phyloP scores from a whole-genome alignment of 208 protist genomes.

The Tritrichomonas musculus region DNA sequence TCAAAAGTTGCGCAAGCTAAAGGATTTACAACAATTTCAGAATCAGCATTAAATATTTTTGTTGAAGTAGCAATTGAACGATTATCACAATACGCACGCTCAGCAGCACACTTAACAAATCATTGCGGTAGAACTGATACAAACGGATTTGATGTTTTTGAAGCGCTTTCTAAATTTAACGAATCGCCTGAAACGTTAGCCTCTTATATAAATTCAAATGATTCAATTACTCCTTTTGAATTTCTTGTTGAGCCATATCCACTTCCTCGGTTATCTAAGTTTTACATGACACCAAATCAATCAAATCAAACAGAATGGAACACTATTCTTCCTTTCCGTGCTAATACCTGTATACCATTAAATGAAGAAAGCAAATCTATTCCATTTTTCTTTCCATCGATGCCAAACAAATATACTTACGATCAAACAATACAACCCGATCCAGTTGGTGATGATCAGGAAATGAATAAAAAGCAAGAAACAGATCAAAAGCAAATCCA shows the following conservation, averaged over 20 bases:
- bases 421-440: not conserved
- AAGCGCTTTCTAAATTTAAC: not conserved
- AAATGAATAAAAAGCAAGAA: not conserved
- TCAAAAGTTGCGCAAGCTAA: not conserved
- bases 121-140: not conserved
- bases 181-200: not conserved
- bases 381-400: not conserved
- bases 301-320: not conserved
- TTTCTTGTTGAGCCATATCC: slow-evolving; percentile 9
- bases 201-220: not conserved
- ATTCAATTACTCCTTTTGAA: not conserved
- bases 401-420: not conserved
- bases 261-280: not conserved
- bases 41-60: not conserved
- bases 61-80: not conserved
- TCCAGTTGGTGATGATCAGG: not conserved
- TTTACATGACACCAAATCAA: not conserved
- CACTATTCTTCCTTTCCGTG: not conserved
- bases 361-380: not conserved
- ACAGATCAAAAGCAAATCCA: not conserved
- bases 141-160: slow-evolving; percentile 8
- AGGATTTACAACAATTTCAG: slow-evolving; percentile 9
- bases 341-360: not conserved
- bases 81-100: not conserved
- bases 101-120: not conserved